phyloP scores from a whole-genome alignment of 345 rosid species.

The Litchi chinensis region DNA sequence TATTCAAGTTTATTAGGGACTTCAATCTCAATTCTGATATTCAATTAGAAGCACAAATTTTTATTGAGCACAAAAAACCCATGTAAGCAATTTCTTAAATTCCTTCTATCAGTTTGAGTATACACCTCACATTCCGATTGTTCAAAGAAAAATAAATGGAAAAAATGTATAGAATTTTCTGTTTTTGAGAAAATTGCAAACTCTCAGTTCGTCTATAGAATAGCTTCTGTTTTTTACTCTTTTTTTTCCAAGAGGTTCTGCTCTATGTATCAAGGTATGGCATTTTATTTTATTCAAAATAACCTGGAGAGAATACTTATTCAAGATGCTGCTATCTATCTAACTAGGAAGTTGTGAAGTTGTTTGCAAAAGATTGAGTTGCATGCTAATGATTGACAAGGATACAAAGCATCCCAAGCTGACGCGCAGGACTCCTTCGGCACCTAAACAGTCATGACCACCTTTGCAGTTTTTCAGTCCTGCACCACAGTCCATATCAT shows the following conservation, averaged over 20 bases:
- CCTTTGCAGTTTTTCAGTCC: constrained; percentile 72
- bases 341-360: constrained; percentile 3
- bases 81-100: not conserved
- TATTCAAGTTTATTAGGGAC: not conserved
- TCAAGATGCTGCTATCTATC: not conserved
- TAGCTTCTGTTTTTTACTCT: too few relatives aligned
- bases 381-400: constrained; percentile 31
- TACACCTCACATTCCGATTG: too few relatives aligned
- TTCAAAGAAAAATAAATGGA: too few relatives aligned
- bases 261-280: too few relatives aligned
- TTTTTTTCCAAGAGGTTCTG: too few relatives aligned
- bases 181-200: too few relatives aligned
- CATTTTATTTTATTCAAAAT: too few relatives aligned
- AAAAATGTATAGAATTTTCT: too few relatives aligned
- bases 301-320: too few relatives aligned
- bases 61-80: not conserved
- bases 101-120: too few relatives aligned
- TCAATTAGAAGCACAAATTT: not conserved
- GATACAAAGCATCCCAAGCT: constrained; percentile 99
- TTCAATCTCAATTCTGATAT: not conserved
- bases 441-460: constrained; percentile 78
- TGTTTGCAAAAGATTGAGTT: not conserved
- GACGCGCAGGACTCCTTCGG: constrained; percentile 90
- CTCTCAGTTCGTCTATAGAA: too few relatives aligned
- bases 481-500: constrained; percentile 38